Base-by-base conservation (phyloP, 1,139 yeast genomes). In the Taphrina deformans region DNA sequence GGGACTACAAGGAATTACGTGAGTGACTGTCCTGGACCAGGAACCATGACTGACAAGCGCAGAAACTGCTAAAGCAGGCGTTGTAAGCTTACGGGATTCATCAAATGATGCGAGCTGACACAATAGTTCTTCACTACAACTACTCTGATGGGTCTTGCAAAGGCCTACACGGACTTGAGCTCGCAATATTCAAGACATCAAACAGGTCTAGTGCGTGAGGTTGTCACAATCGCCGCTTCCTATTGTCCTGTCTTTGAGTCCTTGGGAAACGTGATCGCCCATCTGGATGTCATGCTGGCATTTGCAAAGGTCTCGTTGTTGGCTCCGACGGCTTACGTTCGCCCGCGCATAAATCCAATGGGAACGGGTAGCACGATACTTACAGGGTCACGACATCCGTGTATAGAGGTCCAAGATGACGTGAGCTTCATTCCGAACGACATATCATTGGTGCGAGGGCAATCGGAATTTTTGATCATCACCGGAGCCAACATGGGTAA, bases 401-500 rank as follows among this genome's bases (percentile, higher is more conserved):
- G 96, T 68, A 81, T 93, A 72, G 99, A 93, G 74, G 88, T 85
- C 62, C 97, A 91, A 75, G 96, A 91, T 69, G 97, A 89, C 69
- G 79, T 91, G 58, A 82, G 85, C 29, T 93, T 93, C 72, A 92
- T 93, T 68, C 85, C 97, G 2, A 93, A 93, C 75, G 97, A 93
- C 72, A 88, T 89, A 2, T 74, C 78, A 14, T 78, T 91, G 66
- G 73, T 73, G 12, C 79, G 80, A 29, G 82, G 78, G 5, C 75
- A 75, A 10, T 80, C 85, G 18, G 89, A 88, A 65, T 92, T 93
- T 73, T 80, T 85, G 16, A 87, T 93, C 35, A 89, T 93, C 38
- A 93, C 99, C 0, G 99, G 99, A 21, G 99, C 99, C 45, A 93
- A 93, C 73, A 93, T 93, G 99, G 99, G 98, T 46, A 41, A 7